Conservation (phyloP, 106 monocot genomes). For the Posidonia australis region DNA sequence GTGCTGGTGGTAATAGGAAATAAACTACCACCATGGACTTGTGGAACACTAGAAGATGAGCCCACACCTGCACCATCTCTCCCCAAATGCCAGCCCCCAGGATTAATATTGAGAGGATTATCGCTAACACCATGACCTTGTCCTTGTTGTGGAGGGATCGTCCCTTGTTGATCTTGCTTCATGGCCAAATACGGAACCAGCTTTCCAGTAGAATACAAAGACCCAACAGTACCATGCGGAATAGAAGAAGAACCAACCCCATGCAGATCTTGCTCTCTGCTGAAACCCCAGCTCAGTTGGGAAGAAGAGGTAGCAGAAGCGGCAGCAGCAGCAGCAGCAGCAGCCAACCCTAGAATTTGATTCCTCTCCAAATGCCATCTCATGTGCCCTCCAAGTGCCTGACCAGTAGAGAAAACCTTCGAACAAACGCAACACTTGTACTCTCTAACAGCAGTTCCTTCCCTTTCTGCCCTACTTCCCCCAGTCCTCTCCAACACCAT, state of each 20-base stretch:
- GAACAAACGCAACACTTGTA: conserved; percentile 7
- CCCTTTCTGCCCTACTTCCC: background rate
- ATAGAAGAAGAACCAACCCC: background rate
- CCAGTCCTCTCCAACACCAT: background rate
- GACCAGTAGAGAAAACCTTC: conserved; percentile 4
- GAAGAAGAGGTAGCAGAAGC: conserved; percentile 1
- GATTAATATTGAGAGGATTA: too few relatives aligned
- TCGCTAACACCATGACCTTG: too few relatives aligned
- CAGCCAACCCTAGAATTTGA: conserved; percentile 2
- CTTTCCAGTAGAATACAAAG: background rate
- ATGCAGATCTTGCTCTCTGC: background rate
- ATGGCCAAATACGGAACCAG: too few relatives aligned
- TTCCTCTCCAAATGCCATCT: conserved; percentile 14
- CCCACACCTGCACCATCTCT: background rate
- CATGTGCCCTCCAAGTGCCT: conserved; percentile 14
- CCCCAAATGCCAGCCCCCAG: background rate
- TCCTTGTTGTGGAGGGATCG: too few relatives aligned
- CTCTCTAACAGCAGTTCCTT: background rate
- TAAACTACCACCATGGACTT: background rate
- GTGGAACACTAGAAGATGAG: background rate
- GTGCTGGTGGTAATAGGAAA: too few relatives aligned
- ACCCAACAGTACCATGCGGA: background rate
- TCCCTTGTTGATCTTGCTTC: too few relatives aligned
- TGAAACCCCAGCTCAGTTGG: background rate
- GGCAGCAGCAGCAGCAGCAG: background rate